Conservation (phyloP, 768 basidiomycete species). For the Agaricus blazei region DNA sequence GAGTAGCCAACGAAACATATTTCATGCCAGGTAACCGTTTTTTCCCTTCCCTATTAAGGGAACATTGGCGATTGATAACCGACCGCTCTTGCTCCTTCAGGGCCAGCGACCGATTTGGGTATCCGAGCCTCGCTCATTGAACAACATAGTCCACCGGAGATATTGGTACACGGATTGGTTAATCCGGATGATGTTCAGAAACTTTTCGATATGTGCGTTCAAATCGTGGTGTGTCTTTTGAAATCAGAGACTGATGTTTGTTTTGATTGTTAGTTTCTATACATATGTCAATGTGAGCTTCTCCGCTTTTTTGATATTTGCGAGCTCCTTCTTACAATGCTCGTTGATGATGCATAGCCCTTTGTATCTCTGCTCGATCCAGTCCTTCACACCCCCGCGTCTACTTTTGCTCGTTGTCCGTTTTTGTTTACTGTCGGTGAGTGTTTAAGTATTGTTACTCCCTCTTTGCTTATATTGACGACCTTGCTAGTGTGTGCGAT, state of each 20-base stretch:
- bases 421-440: constrained; percentile 86
- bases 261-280: constrained; percentile 49
- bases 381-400: constrained; percentile 72
- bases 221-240: neutral
- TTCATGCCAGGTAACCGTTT: constrained; percentile 63
- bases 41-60: neutral
- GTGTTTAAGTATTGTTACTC: constrained; percentile 20
- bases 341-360: constrained; percentile 29
- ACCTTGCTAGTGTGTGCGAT: constrained; percentile 68
- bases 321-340: constrained; percentile 3
- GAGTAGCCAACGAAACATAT: constrained; percentile 75
- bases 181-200: constrained; percentile 75
- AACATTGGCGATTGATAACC: neutral
- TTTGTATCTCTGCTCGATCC: constrained; percentile 78
- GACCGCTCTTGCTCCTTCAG: constrained; percentile 24
- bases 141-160: constrained; percentile 75
- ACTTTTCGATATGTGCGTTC: constrained; percentile 75
- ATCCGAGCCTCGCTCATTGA: constrained; percentile 72
- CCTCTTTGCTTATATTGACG: neutral
- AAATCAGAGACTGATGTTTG: neutral
- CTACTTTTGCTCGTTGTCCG: constrained; percentile 78
- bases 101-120: constrained; percentile 66
- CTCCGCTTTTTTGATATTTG: neutral
- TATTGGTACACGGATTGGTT: constrained; percentile 75
- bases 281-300: constrained; percentile 58